These are phyloP conservation scores for Discostella stelligera DNA, from an alignment of 352 stramenopile genomes.

Conservation along the genomic window DNA sequence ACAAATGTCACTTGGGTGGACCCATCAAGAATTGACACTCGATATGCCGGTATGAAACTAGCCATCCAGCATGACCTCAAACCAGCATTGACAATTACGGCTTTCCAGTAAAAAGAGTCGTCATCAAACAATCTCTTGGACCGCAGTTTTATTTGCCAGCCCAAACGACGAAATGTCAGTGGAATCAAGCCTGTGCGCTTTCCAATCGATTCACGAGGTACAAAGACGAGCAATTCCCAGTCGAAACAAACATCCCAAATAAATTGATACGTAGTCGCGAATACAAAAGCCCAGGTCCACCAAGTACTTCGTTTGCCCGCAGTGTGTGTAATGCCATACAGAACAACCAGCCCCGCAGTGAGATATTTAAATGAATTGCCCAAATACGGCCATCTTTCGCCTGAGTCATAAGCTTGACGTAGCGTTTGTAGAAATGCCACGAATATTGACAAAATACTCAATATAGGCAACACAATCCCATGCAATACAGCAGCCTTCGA, in stretches of 20 bases:
- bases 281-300: slow-evolving; percentile 62
- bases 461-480: slow-evolving; percentile 67
- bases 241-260: slow-evolving; percentile 78
- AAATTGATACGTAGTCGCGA: slow-evolving; percentile 72
- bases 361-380: slow-evolving; percentile 82
- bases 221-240: slow-evolving; percentile 75
- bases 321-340: slow-evolving; percentile 77
- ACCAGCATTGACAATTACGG: slow-evolving; percentile 60
- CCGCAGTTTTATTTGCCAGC: slow-evolving; percentile 65
- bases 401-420: slow-evolving; percentile 68
- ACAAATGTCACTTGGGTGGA: slow-evolving; percentile 61
- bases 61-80: slow-evolving; percentile 80
- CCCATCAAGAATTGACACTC: slow-evolving; percentile 65
- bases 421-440: slow-evolving; percentile 76
- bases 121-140: slow-evolving; percentile 70
- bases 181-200: slow-evolving; percentile 49
- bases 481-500: slow-evolving; percentile 66
- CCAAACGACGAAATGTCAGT: slow-evolving; percentile 22
- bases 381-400: slow-evolving; percentile 74
- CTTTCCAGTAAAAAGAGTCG: slow-evolving; percentile 76
- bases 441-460: slow-evolving; percentile 70
- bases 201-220: slow-evolving; percentile 44
- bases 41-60: slow-evolving; percentile 77
- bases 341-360: slow-evolving; percentile 62
- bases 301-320: slow-evolving; percentile 47